Base-by-base conservation (phyloP, 768 basidiomycete genomes). In the Boletus coccyginus region DNA sequence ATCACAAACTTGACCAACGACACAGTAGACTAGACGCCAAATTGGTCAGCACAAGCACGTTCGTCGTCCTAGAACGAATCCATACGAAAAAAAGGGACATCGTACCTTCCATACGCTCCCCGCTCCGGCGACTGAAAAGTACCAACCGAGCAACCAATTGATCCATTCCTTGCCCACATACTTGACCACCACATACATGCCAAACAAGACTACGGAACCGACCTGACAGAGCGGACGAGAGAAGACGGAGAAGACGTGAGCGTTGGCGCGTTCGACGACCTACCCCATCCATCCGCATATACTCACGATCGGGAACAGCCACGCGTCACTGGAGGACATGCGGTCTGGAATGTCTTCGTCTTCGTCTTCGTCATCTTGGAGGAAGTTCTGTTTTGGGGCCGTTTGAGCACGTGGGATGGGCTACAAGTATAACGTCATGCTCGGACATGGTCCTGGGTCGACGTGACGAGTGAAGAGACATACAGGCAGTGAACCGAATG, bases 151-250 rank as follows among this genome's bases (percentile, higher is more conserved):
- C 7, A 94, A 61, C 79, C 81, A 81, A 71, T 95, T 95, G 54
- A 96, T 83, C 87, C 90, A 91, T 55, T 85, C 84, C 62, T 81
- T 83, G 33, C 92, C 91, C 50, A 89, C 72, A 68, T 86, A 92
- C 64, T 84, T 87, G 53, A 96, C 78, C 29, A 89, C 70, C 52
- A 81, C 58, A 64, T 88, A 94, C 58, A 94, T 68, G 6, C 85
- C 82, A 60, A 90, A 74, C 32, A 96, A 75, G 33, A 79, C 80
- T 7, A 76, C 77, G 1, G 90, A 92, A 6, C 90, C 92, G 56
- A 88, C 73, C 88, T 90, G 47, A 10, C 7, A 14, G 29, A 33
- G 16, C 6, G 27, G 27, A 27, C 5, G 19, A 14, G 12, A 41
- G 13, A n/a, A 12, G 14, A 21, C 21, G 21, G 12, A 41, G 13